Evolutionary conservation across 306 rosid genomes (phyloP), one percentile per base, ranked within the genome.

Genomic region (Vigna mungo): DNA sequence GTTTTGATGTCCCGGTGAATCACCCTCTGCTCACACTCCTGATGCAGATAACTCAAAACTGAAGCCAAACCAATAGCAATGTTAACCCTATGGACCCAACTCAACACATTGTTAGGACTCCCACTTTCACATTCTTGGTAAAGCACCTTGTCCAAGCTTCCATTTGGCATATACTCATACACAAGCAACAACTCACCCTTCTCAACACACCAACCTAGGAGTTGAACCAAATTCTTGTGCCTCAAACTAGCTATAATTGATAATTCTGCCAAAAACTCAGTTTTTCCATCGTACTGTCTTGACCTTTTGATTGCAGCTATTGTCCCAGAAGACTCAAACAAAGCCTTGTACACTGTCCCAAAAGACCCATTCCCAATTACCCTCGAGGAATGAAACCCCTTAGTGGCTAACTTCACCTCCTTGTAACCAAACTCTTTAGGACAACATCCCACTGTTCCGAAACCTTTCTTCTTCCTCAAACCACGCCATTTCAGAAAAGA

Each of bases 191-290:
- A 71, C 14, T 93, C 96, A 15, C 79, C 86, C 30, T 91, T 91
- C 78, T 90, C 97, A 64, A 82, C 93, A 75, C 97, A 93, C 98
- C 97, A 93, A 21, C 97, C 98, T 80, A 78, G 88, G 61, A 93
- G 95, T 75, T 91, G 98, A 65, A 88, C 87, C 62, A 91, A 79
- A 82, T 91, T 93, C 85, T 89, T 93, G 79, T 93, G 96, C 75
- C 98, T 79, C 83, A 93, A 87, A 54, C 98, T 78, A 83, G 98
- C 97, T 34, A 82, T 82, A 13, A 82, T 65, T 3, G 82, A 78
- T 11, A 82, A 39, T 70, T 82, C 86, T 7, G 82, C 18, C 17
- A 82, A 36, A 34, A 82, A 82, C 25, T 82, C 86, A 0, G 86
- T 71, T 48, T 68, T 78, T 9, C 82, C 82, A 3, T 82, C 82